These are phyloP conservation scores for Quercus bicolor DNA, from an alignment of 306 rosid genomes.

Conservation along the genomic window DNA sequence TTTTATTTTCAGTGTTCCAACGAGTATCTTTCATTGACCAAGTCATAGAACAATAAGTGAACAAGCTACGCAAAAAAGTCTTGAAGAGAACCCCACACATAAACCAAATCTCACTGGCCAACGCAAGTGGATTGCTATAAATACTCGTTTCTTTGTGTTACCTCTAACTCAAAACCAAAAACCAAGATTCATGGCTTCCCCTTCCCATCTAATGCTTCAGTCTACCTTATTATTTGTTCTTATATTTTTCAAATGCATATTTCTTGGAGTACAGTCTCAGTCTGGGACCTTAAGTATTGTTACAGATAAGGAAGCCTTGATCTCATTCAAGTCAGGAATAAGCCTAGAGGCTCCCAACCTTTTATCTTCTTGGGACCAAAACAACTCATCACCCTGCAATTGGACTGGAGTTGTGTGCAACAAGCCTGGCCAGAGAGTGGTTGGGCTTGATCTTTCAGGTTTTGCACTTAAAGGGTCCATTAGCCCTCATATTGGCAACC, in stretches of 20 bases:
- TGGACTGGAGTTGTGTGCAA: conserved; percentile 67
- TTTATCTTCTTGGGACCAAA: conserved; percentile 44
- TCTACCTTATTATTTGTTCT: conserved; percentile 15
- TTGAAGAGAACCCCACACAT: not conserved
- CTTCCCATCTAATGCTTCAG: conserved; percentile 3
- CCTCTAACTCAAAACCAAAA: conserved; percentile 11
- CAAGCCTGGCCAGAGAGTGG: conserved; percentile 38
- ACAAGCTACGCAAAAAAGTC: not conserved
- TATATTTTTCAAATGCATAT: not conserved
- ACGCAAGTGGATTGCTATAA: not conserved
- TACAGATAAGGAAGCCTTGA: conserved; percentile 59
- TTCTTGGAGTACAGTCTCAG: conserved; percentile 27
- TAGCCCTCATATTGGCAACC: conserved; percentile 44
- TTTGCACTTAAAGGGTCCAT: conserved; percentile 44
- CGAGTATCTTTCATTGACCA: not conserved
- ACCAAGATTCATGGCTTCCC: conserved; percentile 28
- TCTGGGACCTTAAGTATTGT: conserved; percentile 34
- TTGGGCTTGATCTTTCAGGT: conserved; percentile 46
- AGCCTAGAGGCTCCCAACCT: conserved; percentile 19
- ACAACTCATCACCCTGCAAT: conserved; percentile 44
- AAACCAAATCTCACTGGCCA: no score
- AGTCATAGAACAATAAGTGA: not conserved
- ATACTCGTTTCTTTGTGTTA: not conserved
- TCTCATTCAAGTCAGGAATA: conserved; percentile 46
- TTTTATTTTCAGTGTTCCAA: no score